Base-by-base conservation (phyloP, 495 filamentous ascomycete species). In the Peziza echinospora region DNA sequence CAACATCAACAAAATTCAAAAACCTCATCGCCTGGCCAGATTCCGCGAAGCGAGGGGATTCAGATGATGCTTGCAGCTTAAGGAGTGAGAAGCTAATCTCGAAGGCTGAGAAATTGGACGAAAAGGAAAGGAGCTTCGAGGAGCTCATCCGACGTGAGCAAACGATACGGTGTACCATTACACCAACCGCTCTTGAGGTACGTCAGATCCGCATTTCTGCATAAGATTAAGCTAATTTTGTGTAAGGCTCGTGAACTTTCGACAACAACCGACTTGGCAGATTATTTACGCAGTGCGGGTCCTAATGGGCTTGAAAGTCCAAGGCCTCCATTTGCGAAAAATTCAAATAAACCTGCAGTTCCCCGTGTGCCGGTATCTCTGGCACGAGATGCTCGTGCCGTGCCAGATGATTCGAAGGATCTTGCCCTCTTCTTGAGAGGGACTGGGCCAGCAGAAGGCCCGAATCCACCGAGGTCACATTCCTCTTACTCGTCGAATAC, bases 151-250 rank as follows among this genome's bases (percentile, higher is more conserved):
- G 80, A 28, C 85, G 84, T 61, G 76, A 84, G 47, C 78, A 92
- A 58, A 94, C 89, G 2, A 78, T 97, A 41, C 85, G 87, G 60
- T 94, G 79, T 59, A 94, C 89, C 2, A 69, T 94, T 24, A 97
- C 89, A 1, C 87, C 89, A 1, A 77, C 82, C 56, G 78, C 87
- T 49, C 80, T 86, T 52, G 79, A 86, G 57, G 81, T 83, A 65
- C 65, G 76, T 62, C 5, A 43, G 41, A 19, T 22, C 22, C 41
- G 16, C 41, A 43, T 23, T 3, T 17, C 16, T 43, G 5, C 10
- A 21, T 10, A 10, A 23, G 22, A 43, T n/a, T 43, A 19, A 43
- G 41, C 16, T 23, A 21, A 43, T 3, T 5, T 1, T 21, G 22
- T 42, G n/a, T 43, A n/a, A 43, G 11, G n/a, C 11, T 43, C n/a